Evolutionary conservation across 2,329 filamentous ascomycete genomes (phyloP), one percentile per base, ranked within the genome.

Genomic region (Colletotrichum simmondsii): DNA sequence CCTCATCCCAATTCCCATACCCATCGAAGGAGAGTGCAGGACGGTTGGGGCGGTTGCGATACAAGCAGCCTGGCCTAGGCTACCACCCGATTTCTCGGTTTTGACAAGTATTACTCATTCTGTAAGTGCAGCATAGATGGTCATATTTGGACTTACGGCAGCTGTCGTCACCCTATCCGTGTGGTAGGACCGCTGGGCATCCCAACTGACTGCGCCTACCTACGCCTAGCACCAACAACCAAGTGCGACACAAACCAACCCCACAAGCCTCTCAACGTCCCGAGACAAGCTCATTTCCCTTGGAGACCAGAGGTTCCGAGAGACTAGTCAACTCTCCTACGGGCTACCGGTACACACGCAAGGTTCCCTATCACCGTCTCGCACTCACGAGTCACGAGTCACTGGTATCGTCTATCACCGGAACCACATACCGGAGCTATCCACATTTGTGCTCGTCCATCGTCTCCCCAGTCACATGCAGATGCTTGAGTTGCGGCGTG

Each of bases 251-350:
- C 26, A 54, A n/a, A 37, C 54, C 16, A 14, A 26, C 37, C 60
- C 52, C 49, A 71, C 63, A 68, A 68, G 52, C 52, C 52, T 53
- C 57, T 68, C 52, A 63, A 62, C 42, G 28, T 62, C 54, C 28
- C 57, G 64, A 68, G 57, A 28, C 52, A 28, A 56, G 63, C 32
- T 61, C 63, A 12, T 68, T 35, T 56, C 53, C 60, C 16, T 49
- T 49, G 24, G 22, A 71, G 32, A 64, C 35, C n/a, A 49, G 30
- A 22, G 56, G 22, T 57, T 35, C 16, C 32, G 54, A 28, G 24
- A 42, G 35, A 24, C 59, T 52, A 52, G 35, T 22, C 4, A 35
- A 19, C 59, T 58, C 46, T 57, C 16, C 28, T 30, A 56, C 37
- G 16, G 16, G 16, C 37, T 42, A 42, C 35, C 10, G 11, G 11